phyloP scores from a whole-genome alignment of 2,329 filamentous ascomycete species.

The Penicillium fuscoglaucum region DNA sequence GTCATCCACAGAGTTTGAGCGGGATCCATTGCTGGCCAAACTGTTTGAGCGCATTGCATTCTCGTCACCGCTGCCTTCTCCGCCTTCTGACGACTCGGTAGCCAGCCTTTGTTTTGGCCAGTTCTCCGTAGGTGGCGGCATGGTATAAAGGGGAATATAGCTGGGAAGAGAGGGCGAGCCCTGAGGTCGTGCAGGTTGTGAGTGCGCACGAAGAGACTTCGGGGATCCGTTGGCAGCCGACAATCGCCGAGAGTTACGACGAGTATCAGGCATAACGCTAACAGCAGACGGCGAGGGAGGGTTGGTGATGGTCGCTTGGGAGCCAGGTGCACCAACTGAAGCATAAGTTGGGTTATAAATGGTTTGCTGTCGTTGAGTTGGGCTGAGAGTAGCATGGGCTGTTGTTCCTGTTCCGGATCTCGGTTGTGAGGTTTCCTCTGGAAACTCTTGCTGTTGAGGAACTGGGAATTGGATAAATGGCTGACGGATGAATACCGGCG shows the following conservation, averaged over 20 bases:
- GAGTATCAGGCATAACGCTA: slow-evolving; percentile 43
- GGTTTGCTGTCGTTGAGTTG: slow-evolving; percentile 36
- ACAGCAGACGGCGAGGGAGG: slow-evolving; percentile 48
- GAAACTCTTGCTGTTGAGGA: slow-evolving; percentile 37
- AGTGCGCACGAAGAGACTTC: slow-evolving; percentile 49
- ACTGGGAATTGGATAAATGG: slow-evolving; percentile 45
- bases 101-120: slow-evolving; percentile 33
- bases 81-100: slow-evolving; percentile 36
- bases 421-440: slow-evolving; percentile 40
- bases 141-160: slow-evolving; percentile 37
- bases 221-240: slow-evolving; percentile 47
- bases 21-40: slow-evolving; percentile 35
- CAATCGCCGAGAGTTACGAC: slow-evolving; percentile 47
- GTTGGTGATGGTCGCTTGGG: slow-evolving; percentile 45
- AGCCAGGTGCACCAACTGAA: slow-evolving; percentile 36
- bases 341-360: slow-evolving; percentile 41
- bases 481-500: slow-evolving; percentile 44
- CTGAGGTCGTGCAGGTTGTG: slow-evolving; percentile 51
- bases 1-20: slow-evolving; percentile 39
- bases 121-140: slow-evolving; percentile 32
- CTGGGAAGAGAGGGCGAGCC: slow-evolving; percentile 36
- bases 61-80: slow-evolving; percentile 37
- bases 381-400: slow-evolving; percentile 36
- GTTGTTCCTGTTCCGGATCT: slow-evolving; percentile 42
- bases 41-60: slow-evolving; percentile 33